Conservation (phyloP, 768 basidiomycete species). For the Pholiota conissans region DNA sequence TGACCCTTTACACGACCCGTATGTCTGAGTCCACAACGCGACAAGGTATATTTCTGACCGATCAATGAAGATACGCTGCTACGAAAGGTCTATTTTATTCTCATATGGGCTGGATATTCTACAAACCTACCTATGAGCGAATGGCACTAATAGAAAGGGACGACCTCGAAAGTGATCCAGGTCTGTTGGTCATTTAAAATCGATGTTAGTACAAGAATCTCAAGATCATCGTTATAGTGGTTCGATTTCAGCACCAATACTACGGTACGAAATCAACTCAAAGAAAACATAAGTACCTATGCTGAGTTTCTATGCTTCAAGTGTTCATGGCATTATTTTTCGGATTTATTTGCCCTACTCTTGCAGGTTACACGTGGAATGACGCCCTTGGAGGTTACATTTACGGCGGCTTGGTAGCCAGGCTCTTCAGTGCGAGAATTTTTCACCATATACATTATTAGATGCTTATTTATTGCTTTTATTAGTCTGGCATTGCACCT, state of each 20-base stretch:
- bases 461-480: neutral
- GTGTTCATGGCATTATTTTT: conserved; percentile 61
- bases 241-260: conserved; percentile 68
- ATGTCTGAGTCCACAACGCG: conserved; percentile 19
- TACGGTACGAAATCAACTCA: conserved; percentile 43
- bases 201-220: too few relatives aligned
- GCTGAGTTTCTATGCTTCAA: conserved; percentile 17
- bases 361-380: conserved; percentile 57
- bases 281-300: neutral
- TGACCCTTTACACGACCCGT: conserved; percentile 70
- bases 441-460: neutral
- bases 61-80: conserved; percentile 61
- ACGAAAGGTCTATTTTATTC: conserved; percentile 73
- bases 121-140: conserved; percentile 64
- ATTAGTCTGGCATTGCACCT: conserved; percentile 72
- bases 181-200: conserved; percentile 29
- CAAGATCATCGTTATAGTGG: conserved; percentile 44
- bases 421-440: conserved; percentile 53
- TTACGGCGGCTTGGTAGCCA: conserved; percentile 68
- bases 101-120: conserved; percentile 88
- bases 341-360: conserved; percentile 58
- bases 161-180: conserved; percentile 69
- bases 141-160: conserved; percentile 64
- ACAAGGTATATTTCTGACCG: neutral
- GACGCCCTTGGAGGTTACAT: conserved; percentile 69